phyloP scores from a whole-genome alignment of 2,329 filamentous ascomycete genomes.

The Hawksworthiomyces lignivorus region DNA sequence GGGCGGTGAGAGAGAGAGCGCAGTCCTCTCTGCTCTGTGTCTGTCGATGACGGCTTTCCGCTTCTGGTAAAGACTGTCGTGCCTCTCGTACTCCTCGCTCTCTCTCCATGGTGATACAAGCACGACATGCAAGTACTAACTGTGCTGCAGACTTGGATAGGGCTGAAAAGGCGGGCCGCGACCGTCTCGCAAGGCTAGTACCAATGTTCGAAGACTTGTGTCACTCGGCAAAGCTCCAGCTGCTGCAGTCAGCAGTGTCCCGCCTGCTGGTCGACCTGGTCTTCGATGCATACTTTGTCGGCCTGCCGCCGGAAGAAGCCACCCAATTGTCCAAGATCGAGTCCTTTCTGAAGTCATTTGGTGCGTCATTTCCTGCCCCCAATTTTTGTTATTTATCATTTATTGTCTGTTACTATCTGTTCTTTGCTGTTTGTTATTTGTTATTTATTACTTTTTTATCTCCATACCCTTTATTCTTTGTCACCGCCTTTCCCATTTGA shows the following conservation, averaged over 20 bases:
- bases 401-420: too few species aligned
- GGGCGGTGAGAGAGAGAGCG: too few species aligned
- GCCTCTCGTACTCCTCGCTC: too few species aligned
- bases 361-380: conserved; percentile 28
- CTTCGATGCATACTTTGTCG: conserved; percentile 57
- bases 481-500: neutral
- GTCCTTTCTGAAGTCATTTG: conserved; percentile 33
- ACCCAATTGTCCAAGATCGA: conserved; percentile 43
- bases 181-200: conserved; percentile 40
- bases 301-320: conserved; percentile 48
- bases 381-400: too few species aligned
- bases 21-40: too few species aligned
- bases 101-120: too few species aligned
- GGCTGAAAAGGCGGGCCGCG: conserved; percentile 31
- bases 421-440: too few species aligned
- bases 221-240: conserved; percentile 47
- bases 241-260: conserved; percentile 56
- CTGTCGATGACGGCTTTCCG: too few species aligned
- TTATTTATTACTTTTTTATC: too few species aligned
- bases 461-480: too few species aligned
- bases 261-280: conserved; percentile 52
- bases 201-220: conserved; percentile 51
- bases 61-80: too few species aligned
- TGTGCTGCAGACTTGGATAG: conserved; percentile 39
- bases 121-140: too few species aligned